Conservation (phyloP, 202 grass and related monocot genomes). For the Hordeum pubiflorum region DNA sequence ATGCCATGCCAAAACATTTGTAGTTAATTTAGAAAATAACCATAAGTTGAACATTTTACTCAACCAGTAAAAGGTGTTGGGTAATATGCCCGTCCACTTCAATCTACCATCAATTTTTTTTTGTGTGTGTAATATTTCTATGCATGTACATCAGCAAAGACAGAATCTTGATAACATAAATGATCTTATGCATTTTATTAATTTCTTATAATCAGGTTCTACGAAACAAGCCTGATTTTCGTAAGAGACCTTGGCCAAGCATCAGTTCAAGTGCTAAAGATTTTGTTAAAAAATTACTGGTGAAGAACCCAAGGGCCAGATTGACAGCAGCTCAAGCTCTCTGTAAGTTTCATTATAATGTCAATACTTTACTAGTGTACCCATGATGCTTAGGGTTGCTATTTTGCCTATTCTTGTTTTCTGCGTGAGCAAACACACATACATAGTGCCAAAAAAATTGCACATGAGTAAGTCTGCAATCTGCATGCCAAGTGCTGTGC, state of each 20-base stretch:
- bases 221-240: conserved; percentile 94
- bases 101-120: conserved; percentile 18
- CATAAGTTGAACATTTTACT: conserved; percentile 5
- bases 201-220: conserved; percentile 55
- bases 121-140: background rate
- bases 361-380: background rate
- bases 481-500: background rate
- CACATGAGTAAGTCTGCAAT: background rate
- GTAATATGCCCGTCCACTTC: background rate
- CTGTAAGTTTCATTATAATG: conserved; percentile 47
- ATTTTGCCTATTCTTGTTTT: background rate
- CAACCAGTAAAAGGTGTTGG: background rate
- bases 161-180: background rate
- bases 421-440: conserved; percentile 14
- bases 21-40: background rate
- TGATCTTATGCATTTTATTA: conserved; percentile 23
- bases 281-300: conserved; percentile 85
- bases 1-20: background rate
- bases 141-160: conserved; percentile 31
- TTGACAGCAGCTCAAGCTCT: conserved; percentile 98
- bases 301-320: conserved; percentile 92
- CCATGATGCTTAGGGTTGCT: background rate
- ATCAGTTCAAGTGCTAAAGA: conserved; percentile 85
- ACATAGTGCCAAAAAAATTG: background rate
- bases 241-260: conserved; percentile 86